These are phyloP conservation scores for Boletus sp. DNA, from an alignment of 768 basidiomycete species.

Conservation along the genomic window DNA sequence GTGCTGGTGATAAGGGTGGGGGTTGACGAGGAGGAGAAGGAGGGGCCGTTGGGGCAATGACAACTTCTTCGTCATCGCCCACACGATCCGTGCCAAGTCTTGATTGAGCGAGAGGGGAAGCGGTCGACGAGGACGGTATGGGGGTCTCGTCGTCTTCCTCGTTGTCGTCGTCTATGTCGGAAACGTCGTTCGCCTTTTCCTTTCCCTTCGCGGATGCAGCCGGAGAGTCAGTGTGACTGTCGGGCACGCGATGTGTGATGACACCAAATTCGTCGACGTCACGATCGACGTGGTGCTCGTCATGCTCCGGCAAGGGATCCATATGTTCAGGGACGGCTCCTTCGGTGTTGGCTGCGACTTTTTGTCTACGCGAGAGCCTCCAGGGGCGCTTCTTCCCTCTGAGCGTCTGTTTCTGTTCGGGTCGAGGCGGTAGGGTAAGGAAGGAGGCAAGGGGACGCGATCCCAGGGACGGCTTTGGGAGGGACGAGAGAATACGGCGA, in stretches of 20 bases:
- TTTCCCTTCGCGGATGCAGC: slow-evolving; percentile 34
- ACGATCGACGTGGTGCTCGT: slow-evolving; percentile 30
- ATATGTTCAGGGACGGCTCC: slow-evolving; percentile 17
- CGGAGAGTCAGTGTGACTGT: slow-evolving; percentile 27
- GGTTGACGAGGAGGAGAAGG: slow-evolving; percentile 9
- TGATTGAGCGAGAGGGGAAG: slow-evolving; percentile 4
- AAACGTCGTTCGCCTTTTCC: slow-evolving; percentile 31
- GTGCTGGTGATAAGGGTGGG: slow-evolving; percentile 10
- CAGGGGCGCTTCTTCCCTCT: slow-evolving; percentile 28
- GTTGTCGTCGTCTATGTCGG: slow-evolving; percentile 4
- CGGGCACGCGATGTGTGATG: slow-evolving; percentile 28
- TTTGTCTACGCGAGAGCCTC: slow-evolving; percentile 23
- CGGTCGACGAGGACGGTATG: slow-evolving; percentile 22
- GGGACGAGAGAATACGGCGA: slow-evolving; percentile 34
- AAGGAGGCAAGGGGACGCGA: slow-evolving; percentile 11
- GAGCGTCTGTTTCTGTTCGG: slow-evolving; percentile 31
- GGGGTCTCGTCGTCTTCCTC: neutral
- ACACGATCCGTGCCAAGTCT: neutral
- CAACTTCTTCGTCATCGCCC: slow-evolving; percentile 23
- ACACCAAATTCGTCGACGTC: slow-evolving; percentile 28
- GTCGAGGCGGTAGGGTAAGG: slow-evolving; percentile 20
- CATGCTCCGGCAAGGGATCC: slow-evolving; percentile 21
- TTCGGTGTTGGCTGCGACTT: slow-evolving; percentile 10
- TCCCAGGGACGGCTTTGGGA: slow-evolving; percentile 27
- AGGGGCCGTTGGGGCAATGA: slow-evolving; percentile 19